Evolutionary conservation across 2,329 filamentous ascomycete species (phyloP), one percentile per base, ranked within the genome.

Genomic region (Paecilomyces niveus): DNA sequence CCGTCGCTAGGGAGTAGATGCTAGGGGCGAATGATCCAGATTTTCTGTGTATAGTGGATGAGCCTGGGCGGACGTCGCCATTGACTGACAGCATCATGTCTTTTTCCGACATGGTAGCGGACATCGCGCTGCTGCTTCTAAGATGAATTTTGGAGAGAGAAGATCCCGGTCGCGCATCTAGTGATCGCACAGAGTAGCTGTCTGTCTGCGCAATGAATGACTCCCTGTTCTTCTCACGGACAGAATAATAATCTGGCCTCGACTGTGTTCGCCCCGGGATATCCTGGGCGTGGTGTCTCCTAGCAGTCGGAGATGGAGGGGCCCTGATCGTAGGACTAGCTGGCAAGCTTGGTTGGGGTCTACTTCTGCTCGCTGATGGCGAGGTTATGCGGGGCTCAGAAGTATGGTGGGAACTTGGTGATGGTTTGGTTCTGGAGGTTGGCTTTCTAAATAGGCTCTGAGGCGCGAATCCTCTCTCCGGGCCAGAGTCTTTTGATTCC

Each of bases 1-100:
- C 74, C 53, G 73, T 77, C 13, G 73, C 76, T 52, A 80, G 62
- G 0, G 77, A 79, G 58, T 79, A 80, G 57, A 80, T 67, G 57
- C 77, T 79, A 4, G 76, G 75, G 3, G 73, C 70, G 54, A 73
- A 74, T 29, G 76, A 77, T 54, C 70, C 70, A 4, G 74, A 71
- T 56, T 69, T 66, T 56, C 63, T 61, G 58, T 77, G 72, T 15
- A 65, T 56, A 29, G 63, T 54, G 4, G 70, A 65, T 7, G 74
- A 74, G 22, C 63, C 62, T 29, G 66, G 68, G 11, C 65, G 69
- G 35, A 63, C 63, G 55, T 71, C 68, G 45, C 65, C 67, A 56
- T 68, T 68, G 2, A 70, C 64, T 22, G 70, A 67, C 0, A 74
- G 52, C 26, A 68, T 68, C 24, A 71, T 66, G 54, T 77, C 76